Conservation (phyloP, 2,329 filamentous ascomycete species). For the Aureobasidium melanogenum region DNA sequence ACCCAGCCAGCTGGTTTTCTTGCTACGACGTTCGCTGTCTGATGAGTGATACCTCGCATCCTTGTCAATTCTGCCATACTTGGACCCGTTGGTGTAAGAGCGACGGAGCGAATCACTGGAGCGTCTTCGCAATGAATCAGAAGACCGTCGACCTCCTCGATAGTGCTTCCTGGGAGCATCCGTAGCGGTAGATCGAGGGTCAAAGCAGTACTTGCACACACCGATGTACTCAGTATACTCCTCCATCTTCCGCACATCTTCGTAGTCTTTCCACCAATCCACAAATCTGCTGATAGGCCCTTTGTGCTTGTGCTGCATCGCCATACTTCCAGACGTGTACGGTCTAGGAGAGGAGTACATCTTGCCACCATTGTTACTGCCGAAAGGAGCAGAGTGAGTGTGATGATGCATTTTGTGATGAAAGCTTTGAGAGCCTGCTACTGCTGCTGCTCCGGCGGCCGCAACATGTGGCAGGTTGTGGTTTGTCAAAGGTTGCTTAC, state of each 20-base stretch:
- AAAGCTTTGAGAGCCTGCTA: constrained; percentile 12
- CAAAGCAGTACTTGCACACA: constrained; percentile 57
- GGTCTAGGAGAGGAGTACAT: not conserved
- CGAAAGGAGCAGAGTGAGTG: constrained; percentile 20
- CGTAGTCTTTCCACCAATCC: constrained; percentile 54
- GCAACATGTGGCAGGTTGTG: constrained; percentile 24
- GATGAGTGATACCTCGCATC: constrained; percentile 49
- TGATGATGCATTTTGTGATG: constrained; percentile 19
- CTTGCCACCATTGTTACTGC: constrained; percentile 13
- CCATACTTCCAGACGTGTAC: constrained; percentile 30
- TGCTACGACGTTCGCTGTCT: constrained; percentile 38
- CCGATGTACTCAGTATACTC: constrained; percentile 60
- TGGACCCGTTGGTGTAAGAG: constrained; percentile 15
- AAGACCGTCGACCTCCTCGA: constrained; percentile 39
- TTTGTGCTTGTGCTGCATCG: constrained; percentile 43
- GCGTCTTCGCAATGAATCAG: constrained; percentile 30
- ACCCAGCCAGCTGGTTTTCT: constrained; percentile 38
- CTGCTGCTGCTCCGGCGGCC: constrained; percentile 13
- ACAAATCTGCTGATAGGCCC: constrained; percentile 49
- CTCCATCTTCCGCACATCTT: constrained; percentile 57
- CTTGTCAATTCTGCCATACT: constrained; percentile 45
- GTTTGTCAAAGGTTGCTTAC: constrained; percentile 34
- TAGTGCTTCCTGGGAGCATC: constrained; percentile 55
- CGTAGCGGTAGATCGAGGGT: constrained; percentile 45
- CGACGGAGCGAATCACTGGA: constrained; percentile 24